Evolutionary conservation across 164 flowering plant species (phyloP), one percentile per base, ranked within the genome.

Genomic region (Magnolia kwangsiensis): DNA sequence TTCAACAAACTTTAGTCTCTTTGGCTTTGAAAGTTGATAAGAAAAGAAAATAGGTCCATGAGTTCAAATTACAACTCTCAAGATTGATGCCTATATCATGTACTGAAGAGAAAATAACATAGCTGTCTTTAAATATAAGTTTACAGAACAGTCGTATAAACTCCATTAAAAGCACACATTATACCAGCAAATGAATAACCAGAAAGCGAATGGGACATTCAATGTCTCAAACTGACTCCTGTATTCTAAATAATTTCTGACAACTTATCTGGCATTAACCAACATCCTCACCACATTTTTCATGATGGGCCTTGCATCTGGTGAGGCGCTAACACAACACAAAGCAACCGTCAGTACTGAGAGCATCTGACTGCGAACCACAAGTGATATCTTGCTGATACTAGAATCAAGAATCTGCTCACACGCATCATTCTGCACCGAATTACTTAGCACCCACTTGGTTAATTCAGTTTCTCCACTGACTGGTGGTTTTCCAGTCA

Each of bases 291-390:
- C 83, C 71, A 88, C 91, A 50, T 81, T 87, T 79, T 86, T 88
- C 88, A 89, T 87, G 78, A 84, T 89, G 21, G 93, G 97, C 85
- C 97, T 86, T 67, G 86, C 86, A 8, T 82, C 97, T 0, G 93
- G 89, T 24, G 89, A 83, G 63, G 75, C 50, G 71, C 80, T 87
- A 29, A 92, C 90, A 78, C 97, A 92, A 78, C 79, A 79, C 63
- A 89, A 73, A 69, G 94, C 97, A 68, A 89, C 71, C 81, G 83
- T 88, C 20, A 92, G 84, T 49, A 89, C 87, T 14, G 89, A 86
- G 58, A 89, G 84, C 93, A 92, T 92, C 83, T 90, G 94, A 78
- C 76, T 88, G 71, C 76, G 80, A 64, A 81, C 80, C 19, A 82
- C 84, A 27, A 67, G 8, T 18, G 71, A 31, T 3, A 21, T 67